Base-by-base conservation (phyloP, 352 stramenopile species). In the Pilasporangium apinafurcum region DNA sequence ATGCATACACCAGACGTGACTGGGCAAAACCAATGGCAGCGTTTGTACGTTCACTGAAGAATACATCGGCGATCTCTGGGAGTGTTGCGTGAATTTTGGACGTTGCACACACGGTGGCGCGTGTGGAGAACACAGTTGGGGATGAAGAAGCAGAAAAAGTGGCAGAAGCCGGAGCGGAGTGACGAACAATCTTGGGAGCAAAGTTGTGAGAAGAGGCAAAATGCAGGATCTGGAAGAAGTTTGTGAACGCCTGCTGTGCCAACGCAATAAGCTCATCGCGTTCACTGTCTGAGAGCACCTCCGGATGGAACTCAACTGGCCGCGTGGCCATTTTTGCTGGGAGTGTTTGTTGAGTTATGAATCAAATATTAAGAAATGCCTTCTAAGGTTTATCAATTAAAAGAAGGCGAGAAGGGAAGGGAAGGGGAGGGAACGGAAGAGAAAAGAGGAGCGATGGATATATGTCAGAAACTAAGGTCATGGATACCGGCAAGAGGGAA, bases 21-120 rank as follows among this genome's bases (percentile, higher is more conserved):
- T 81, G 68, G 35, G 68, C 66, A 22, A 82, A 84, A 33, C 71
- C 71, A 37, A 79, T 84, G 2, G 65, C 71, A n/a, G 65, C 69
- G 33, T 75, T 77, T n/a, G 66, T 79, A 47, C 72, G 72, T 31
- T 85, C 68, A 24, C 64, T 70, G 21, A 79, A 56, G 34, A 83
- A 85, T 17, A 85, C 68, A 34, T 78, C 64, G 18, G 74, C 72
- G 35, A 85, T 61, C 38, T 83, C 68, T 4, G 54, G 29, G 22
- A 85, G 56, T 37, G 54, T 66, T n/a, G 66, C 72, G 51, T 54
- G 57, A 48, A 85, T 83, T 6, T 52, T 51, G 28, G 66, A 54
- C 32, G 64, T 59, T 21, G 53, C 58, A 46, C 59, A 79, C 8
- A 82, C 62, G 14, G 64, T 82, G 28, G 68, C 71, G 29, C 71